Percentiles rank a stretch among this genome's conserved stretches.
These are phyloP conservation scores for Fusarium sp. DNA, from an alignment of 2,329 filamentous ascomycete species.

Conservation along the genomic window DNA sequence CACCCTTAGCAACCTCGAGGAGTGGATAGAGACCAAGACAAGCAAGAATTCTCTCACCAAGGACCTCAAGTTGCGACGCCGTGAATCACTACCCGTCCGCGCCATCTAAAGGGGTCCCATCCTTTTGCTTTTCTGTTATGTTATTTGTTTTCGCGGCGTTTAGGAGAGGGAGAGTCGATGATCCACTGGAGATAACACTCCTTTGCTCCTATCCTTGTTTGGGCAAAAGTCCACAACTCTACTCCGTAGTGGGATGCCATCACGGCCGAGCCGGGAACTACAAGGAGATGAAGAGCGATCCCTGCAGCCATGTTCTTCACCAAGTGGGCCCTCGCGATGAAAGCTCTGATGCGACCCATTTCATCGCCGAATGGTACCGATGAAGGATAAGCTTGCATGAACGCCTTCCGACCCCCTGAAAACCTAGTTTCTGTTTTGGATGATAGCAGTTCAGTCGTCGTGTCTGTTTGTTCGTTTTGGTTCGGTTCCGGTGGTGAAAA, in stretches of 20 bases:
- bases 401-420: conserved; percentile 30
- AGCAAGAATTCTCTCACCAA: conserved; percentile 49
- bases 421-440: conserved; percentile 4
- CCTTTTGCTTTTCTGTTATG: not conserved
- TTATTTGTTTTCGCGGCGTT: not conserved
- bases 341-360: conserved; percentile 31
- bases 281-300: conserved; percentile 12
- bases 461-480: not conserved
- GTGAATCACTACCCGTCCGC: conserved; percentile 45
- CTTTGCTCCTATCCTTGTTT: not conserved
- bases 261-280: conserved; percentile 4
- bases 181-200: not conserved
- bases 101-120: conserved; percentile 38
- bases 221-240: not conserved
- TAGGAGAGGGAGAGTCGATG: not conserved
- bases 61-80: conserved; percentile 37
- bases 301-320: conserved; percentile 19
- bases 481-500: conserved; percentile 1
- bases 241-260: not conserved
- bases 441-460: not conserved
- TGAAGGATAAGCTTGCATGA: conserved; percentile 24
- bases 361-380: conserved; percentile 39
- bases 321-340: conserved; percentile 32
- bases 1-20: conserved; percentile 65
- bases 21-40: conserved; percentile 49